Base-by-base conservation (phyloP, 2,329 filamentous ascomycete species). In the Fusarium virguliforme region DNA sequence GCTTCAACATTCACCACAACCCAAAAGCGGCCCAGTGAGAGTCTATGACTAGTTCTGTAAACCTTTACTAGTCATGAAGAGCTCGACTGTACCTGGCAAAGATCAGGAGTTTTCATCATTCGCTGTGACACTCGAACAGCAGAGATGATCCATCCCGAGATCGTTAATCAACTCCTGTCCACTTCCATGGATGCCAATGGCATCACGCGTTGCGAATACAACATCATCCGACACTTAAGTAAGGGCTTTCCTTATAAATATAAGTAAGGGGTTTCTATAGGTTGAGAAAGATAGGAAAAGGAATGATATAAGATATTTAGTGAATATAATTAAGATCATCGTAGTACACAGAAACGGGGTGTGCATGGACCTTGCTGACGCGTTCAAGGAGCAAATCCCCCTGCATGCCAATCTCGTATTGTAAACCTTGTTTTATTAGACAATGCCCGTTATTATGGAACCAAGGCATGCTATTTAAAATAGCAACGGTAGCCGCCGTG, bases 61-160 rank as follows among this genome's bases (percentile, higher is more conserved):
- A 34, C 32, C 12, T 34, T 12, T 12, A 34, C 32, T 34, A 40
- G 8, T 9, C 4, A 18, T n/a, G 7, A 40, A 22, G 37, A 40
- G n/a, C n/a, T 18, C 18, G 37, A 13, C 37, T 6, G 37, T 10
- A 22, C 9, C 15, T 8, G 37, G 37, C 15, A 18, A 38, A 38
- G 15, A 38, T 18, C 4, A 7, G 3, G 37, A 38, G 8, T 18
- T 18, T 4, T 18, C n/a, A 18, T 40, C 8, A 10, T 18, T 40
- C 3, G n/a, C n/a, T 18, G n/a, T 1, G n/a, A 40, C 8, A 40
- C 15, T 40, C 18, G 28, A 18, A 18, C 18, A 18, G 18, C 18
- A 46, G 13, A 48, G 41, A 48, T 48, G 30, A 28, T 48, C 43
- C 43, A 48, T 48, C 5, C 43, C 43, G 26, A n/a, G 24, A 48